Percentiles rank a stretch among this genome's conserved stretches.
phyloP scores from a whole-genome alignment of 306 rosid genomes.

The Mimosa pudica region DNA sequence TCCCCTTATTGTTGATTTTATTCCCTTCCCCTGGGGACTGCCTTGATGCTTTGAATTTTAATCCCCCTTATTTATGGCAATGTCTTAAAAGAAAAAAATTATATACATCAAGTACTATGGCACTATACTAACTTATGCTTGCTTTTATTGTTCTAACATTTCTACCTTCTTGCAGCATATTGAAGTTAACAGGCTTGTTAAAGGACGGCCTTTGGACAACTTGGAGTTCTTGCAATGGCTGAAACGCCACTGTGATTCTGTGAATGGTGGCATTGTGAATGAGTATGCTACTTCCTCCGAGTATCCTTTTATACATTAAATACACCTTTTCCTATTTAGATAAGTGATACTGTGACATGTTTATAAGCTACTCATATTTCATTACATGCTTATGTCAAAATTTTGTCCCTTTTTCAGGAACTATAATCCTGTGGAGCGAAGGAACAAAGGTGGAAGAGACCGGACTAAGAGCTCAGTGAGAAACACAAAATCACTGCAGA shows the following conservation, averaged over 20 bases:
- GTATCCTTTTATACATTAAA: slow-evolving; percentile 16
- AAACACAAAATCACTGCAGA: slow-evolving; percentile 69
- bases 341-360: slow-evolving; percentile 8
- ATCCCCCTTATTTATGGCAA: slow-evolving; percentile 3
- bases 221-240: slow-evolving; percentile 97
- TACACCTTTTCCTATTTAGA: slow-evolving; percentile 16
- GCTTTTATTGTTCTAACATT: slow-evolving; percentile 23
- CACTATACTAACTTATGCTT: slow-evolving; percentile 5
- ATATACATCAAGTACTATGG: slow-evolving; percentile 11
- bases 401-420: slow-evolving; percentile 53
- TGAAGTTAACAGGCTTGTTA: slow-evolving; percentile 95
- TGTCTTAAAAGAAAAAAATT: slow-evolving; percentile 14
- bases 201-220: slow-evolving; percentile 95
- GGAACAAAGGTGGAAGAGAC: slow-evolving; percentile 81
- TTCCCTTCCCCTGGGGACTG: neutral
- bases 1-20: neutral
- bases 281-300: slow-evolving; percentile 41
- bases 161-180: slow-evolving; percentile 61
- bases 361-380: neutral
- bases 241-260: slow-evolving; percentile 92
- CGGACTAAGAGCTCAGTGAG: slow-evolving; percentile 58
- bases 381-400: slow-evolving; percentile 8
- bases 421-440: slow-evolving; percentile 91
- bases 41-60: neutral
- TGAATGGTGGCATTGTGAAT: slow-evolving; percentile 95